Evolutionary conservation across 345 rosid genomes (phyloP), one percentile per base, ranked within the genome.

Genomic region (Corchorus olitorius): DNA sequence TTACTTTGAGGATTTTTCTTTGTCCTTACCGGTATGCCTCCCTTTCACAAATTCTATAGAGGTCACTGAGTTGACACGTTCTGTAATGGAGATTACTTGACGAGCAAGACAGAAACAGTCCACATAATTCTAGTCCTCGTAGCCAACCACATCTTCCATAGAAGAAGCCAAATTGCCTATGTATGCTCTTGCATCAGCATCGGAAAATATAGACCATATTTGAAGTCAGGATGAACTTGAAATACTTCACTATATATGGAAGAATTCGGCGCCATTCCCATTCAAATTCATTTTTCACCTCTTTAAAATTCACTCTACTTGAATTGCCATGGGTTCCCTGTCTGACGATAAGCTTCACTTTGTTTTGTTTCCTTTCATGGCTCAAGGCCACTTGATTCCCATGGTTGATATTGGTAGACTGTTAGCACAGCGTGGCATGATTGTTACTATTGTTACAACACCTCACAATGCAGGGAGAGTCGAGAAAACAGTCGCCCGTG

Each of bases 381-480:
- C 91, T 68, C 87, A 73, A 37, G 89, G 93, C 66, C 91, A 89
- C 69, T 74, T 86, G 70, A 84, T 91, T 49, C 92, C 92, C 13
- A 78, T 87, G 78, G 74, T 84, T 0, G 91, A 87, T 75, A 81
- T 89, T 0, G 84, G 88, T n/a, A 81, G 81, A 74, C 81, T 89
- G 69, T 65, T 89, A 50, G 87, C 95, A 9, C 75, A 58, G 56
- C 87, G 76, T 0, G 83, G 80, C 16, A 82, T 85, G 55, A 78
- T 62, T 3, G 60, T 87, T 61, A 87, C 88, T 12, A 78, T 89
- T 58, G 73, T 91, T 70, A 86, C 93, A 0, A 89, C 89, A 3
- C 82, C 87, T 16, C 76, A 43, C 27, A 80, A 86, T 68, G 82
- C 80, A 63, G 54, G 48, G 50, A 72, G 81, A 13, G 70, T 86